Evolutionary conservation across 371 early-diverging fungal species (phyloP), one percentile per base, ranked within the genome.

Genomic region (Mortierella sp.): DNA sequence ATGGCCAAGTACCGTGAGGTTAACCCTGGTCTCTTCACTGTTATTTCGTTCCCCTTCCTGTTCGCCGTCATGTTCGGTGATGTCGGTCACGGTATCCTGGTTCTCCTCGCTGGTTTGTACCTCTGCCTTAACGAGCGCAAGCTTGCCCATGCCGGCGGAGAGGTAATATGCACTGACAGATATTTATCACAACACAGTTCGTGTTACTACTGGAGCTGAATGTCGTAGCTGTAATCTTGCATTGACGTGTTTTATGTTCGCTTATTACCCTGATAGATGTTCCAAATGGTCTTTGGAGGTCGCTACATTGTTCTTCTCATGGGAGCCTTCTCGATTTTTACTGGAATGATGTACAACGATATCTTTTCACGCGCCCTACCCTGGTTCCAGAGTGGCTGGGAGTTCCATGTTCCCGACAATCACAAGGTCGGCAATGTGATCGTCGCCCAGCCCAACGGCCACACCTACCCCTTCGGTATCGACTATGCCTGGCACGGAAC

Each of bases 11-110:
- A 99, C 85, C 94, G 97, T 77, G 99, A 99, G 91, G 99, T 99
- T 84, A 99, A 99, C 89, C 99, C 99, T 48, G 99, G 99, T 45
- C 93, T 99, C 54, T 99, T 99, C 85, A 98, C 99, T 0, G 89
- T 97, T 38, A 97, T 99, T 60, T 97, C 99, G 0, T 99, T 99
- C 94, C 99, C 99, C 26, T 99, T 99, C 90, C 88, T 99, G 76
- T 99, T 99, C 91, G 99, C 99, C 55, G 95, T 99, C 77, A 99
- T 99, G 99, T 99, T 99, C 94, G 99, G 99, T 78, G 99, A 99
- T 91, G 93, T 99, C 58, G 99, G 99, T 44, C 99, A 99, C 87
- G 99, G 99, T 24, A 86, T 97, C 73, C 80, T 99, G 71, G 93
- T 99, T 90, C 88, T 97, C 11, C 82, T 96, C 31, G 87, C 92